Evolutionary conservation across 371 early-diverging fungal genomes (phyloP).

Genomic region (Circinella minor): DNA sequence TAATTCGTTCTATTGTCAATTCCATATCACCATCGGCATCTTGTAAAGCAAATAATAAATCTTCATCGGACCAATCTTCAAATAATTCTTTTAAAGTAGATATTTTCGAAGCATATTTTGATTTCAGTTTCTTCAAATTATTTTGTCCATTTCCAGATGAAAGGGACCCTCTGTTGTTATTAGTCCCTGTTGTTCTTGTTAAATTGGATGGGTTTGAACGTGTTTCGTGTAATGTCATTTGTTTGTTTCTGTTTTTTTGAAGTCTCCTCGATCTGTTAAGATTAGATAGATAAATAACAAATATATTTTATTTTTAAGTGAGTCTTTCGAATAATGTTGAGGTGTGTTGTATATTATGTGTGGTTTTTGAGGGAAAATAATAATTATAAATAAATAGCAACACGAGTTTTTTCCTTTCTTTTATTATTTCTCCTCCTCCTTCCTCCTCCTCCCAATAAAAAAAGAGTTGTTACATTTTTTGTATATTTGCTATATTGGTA

Average conservation of each 20-base stretch:
- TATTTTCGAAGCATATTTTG: conserved; percentile 69
- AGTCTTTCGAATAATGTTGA: no score
- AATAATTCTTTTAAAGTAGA: conserved; percentile 81
- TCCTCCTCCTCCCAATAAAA: no score
- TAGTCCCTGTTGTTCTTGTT: conserved; percentile 6
- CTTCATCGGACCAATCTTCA: conserved; percentile 89
- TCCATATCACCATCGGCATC: conserved; percentile 90
- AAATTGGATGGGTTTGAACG: conserved; percentile 10
- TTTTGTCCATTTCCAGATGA: conserved; percentile 52
- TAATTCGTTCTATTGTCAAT: conserved; percentile 77
- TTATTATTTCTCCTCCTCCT: no score
- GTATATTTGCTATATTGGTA: no score
- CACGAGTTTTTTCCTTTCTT: not conserved
- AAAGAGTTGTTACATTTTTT: no score
- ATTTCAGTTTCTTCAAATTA: conserved; percentile 69
- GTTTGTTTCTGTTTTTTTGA: not conserved
- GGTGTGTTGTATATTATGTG: no score
- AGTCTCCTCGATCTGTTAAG: not conserved
- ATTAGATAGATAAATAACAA: not conserved
- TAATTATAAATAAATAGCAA: not conserved
- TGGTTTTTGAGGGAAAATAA: no score
- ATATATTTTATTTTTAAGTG: no score
- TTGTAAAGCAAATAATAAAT: conserved; percentile 80
- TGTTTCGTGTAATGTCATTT: conserved; percentile 28
- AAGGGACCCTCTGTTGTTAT: conserved; percentile 22